Base-by-base conservation (phyloP, 345 rosid genomes). In the Geranium brycei region DNA sequence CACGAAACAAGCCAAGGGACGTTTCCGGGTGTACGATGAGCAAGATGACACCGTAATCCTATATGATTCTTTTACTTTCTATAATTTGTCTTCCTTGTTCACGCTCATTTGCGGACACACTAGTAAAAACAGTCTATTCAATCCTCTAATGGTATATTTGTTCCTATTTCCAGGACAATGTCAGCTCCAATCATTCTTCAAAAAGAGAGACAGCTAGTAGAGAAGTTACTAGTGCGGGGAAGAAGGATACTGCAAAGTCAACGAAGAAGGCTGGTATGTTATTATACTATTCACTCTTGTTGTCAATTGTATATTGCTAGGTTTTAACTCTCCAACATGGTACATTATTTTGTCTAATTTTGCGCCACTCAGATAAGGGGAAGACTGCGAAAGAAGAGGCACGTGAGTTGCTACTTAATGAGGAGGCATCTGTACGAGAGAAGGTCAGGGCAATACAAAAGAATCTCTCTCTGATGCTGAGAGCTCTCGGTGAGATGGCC, bases 371-470 rank as follows among this genome's bases (percentile, higher is more conserved):
- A 93, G 99, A 90, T 65, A 93, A 93, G 72, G 96, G 80, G 65
- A 93, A 83, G 82, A 87, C 90, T 4, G 85, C 96, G 60, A 93
- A 93, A 74, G 97, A 89, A 78, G 99, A 90, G 77, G 99, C 95
- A 58, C 90, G 96, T 7, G 96, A 90, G 67, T 67, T 85, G 73
- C 68, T 93, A 87, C 97, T 93, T 62, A 83, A 76, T 78, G 99
- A 90, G 77, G 99, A 93, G 84, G 86, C 87, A 58, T 74, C 81
- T 11, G 71, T 76, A 67, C 95, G 99, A 51, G 84, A 81, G 77
- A 82, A 77, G 59, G 95, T 93, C 69, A 66, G 31, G 56, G 73
- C 53, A 62, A 80, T 90, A 76, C 89, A 93, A 62, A 77, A 68
- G 57, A 86, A 77, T 72, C 79, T 93, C 59, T 84, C 95, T 47